Evolutionary conservation across 2,329 filamentous ascomycete genomes (phyloP).

Genomic region (Aspergillus piperis): DNA sequence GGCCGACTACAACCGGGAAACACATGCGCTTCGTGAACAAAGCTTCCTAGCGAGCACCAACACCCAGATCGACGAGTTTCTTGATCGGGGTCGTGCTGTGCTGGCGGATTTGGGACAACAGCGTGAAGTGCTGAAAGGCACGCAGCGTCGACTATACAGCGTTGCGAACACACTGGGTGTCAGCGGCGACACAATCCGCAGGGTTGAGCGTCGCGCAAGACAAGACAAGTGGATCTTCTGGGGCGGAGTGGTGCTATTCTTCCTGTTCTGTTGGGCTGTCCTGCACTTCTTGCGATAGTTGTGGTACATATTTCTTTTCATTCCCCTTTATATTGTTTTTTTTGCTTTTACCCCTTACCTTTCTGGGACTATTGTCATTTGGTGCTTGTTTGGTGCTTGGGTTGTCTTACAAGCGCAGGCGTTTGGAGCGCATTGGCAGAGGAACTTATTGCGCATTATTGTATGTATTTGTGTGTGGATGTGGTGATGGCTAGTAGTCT

Average conservation of each 20-base stretch:
- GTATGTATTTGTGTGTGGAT: constrained; percentile 5
- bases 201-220: constrained; percentile 86
- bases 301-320: background rate
- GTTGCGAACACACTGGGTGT: constrained; percentile 93
- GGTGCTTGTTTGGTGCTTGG: constrained; percentile 20
- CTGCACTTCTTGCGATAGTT: constrained; percentile 74
- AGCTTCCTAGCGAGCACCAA: constrained; percentile 82
- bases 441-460: constrained; percentile 4
- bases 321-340: too few species aligned
- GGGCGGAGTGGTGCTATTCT: constrained; percentile 81
- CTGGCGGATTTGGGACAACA: constrained; percentile 86
- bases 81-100: constrained; percentile 87
- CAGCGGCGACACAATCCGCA: constrained; percentile 93
- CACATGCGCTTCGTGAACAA: constrained; percentile 84
- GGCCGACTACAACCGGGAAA: constrained; percentile 68
- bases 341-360: background rate
- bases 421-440: constrained; percentile 23
- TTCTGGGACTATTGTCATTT: constrained; percentile 5
- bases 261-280: constrained; percentile 88
- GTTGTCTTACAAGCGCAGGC: constrained; percentile 33
- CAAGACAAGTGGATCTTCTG: constrained; percentile 99
- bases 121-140: constrained; percentile 91
- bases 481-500: background rate
- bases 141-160: constrained; percentile 85
- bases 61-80: constrained; percentile 85